Conservation (phyloP, 805 yeast genomes). For the Middelhovenomyces tepae region DNA sequence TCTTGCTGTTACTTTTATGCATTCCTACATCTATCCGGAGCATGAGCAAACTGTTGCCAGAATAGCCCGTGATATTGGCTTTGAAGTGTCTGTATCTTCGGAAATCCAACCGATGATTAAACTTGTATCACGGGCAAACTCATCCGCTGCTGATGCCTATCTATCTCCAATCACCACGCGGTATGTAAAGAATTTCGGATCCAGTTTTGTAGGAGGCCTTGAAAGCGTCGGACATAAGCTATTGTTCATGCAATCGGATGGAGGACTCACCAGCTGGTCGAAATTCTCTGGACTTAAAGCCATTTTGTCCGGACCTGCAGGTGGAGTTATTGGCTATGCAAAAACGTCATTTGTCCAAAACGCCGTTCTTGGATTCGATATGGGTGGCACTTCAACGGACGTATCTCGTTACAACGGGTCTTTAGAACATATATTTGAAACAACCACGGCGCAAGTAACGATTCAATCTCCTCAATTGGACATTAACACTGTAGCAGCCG, state of each 20-base stretch:
- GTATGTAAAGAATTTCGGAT: conserved; percentile 51
- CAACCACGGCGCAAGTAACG: conserved; percentile 73
- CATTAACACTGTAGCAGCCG: conserved; percentile 77
- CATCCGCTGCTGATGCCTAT: conserved; percentile 76
- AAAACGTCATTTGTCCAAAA: conserved; percentile 59
- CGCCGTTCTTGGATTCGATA: conserved; percentile 75
- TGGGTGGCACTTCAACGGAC: conserved; percentile 91
- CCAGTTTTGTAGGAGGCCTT: conserved; percentile 49
- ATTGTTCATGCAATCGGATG: conserved; percentile 89
- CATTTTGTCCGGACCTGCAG: conserved; percentile 93
- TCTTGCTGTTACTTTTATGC: conserved; percentile 62
- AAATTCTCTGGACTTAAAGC: conserved; percentile 83
- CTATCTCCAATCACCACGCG: conserved; percentile 68
- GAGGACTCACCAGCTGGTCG: conserved; percentile 81
- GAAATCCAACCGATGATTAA: conserved; percentile 74
- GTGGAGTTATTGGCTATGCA: conserved; percentile 93
- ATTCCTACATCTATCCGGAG: conserved; percentile 61
- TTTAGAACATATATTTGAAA: conserved; percentile 72
- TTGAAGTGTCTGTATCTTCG: conserved; percentile 62
- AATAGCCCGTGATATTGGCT: conserved; percentile 59
- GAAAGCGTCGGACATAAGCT: conserved; percentile 29
- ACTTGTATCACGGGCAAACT: conserved; percentile 64
- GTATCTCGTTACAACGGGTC: conserved; percentile 65
- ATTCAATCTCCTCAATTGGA: conserved; percentile 80
- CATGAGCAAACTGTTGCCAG: conserved; percentile 56